These are phyloP conservation scores for Cryptococcus hybrid DNA, from an alignment of 1,284 basidiomycete genomes.

Conservation along the genomic window DNA sequence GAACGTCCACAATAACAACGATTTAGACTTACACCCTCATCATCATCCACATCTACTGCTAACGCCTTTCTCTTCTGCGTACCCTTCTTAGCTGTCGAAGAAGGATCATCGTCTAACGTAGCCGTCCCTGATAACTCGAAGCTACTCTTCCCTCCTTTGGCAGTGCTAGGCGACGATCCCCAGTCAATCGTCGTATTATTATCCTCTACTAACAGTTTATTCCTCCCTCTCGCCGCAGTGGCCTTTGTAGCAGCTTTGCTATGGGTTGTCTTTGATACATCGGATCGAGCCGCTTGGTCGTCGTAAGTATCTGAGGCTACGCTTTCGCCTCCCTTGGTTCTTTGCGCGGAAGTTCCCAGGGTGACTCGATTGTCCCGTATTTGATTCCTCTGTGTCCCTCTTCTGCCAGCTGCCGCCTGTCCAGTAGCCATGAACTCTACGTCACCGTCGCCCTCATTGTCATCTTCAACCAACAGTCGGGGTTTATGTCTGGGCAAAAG, in stretches of 20 bases:
- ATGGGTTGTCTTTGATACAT: neutral
- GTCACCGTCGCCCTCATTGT: neutral
- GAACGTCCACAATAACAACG: neutral
- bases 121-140: conserved; percentile 4
- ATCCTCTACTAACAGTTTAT: conserved; percentile 23
- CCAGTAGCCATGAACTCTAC: neutral
- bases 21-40: conserved; percentile 14
- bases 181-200: conserved; percentile 24
- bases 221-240: conserved; percentile 6
- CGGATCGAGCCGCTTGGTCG: conserved; percentile 25
- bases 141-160: neutral
- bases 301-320: conserved; percentile 28
- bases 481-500: neutral
- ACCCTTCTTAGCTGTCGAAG: conserved; percentile 1
- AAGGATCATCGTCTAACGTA: conserved; percentile 7
- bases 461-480: neutral
- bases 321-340: conserved; percentile 12
- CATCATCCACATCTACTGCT: conserved; percentile 17
- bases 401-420: neutral
- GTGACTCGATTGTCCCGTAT: conserved; percentile 1
- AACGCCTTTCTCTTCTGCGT: conserved; percentile 15
- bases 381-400: neutral
- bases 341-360: conserved; percentile 2
- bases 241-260: conserved; percentile 1
- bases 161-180: neutral